Evolutionary conservation across 2,329 filamentous ascomycete species (phyloP).

Genomic region (Aspergillus pseudoglaucus): DNA sequence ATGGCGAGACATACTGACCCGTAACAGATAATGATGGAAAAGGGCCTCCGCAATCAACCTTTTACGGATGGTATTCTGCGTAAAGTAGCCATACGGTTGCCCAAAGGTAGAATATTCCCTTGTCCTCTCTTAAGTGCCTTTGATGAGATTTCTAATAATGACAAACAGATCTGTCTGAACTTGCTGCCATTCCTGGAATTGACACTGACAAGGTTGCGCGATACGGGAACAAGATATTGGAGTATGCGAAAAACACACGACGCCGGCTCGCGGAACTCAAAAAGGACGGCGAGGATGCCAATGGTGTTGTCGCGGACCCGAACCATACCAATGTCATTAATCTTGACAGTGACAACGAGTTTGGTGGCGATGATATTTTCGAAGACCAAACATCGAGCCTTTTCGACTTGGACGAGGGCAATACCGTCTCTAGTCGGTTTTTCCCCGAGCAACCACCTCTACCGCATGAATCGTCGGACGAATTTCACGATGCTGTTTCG

Average conservation of each 20-base stretch:
- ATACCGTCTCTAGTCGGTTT: conserved; percentile 27
- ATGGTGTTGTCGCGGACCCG: conserved; percentile 42
- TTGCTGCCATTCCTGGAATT: conserved; percentile 36
- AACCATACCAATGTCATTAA: conserved; percentile 43
- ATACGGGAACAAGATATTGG: conserved; percentile 39
- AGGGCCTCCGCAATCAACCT: conserved; percentile 39
- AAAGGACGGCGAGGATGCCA: conserved; percentile 40
- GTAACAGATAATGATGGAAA: conserved; percentile 36
- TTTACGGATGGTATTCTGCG: conserved; percentile 42
- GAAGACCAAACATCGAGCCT: conserved; percentile 19
- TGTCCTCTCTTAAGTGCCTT: not conserved
- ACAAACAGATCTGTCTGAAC: conserved; percentile 30
- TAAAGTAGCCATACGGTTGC: conserved; percentile 44
- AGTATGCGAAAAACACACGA: conserved; percentile 34
- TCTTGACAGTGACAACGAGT: conserved; percentile 35
- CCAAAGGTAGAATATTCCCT: conserved; percentile 26
- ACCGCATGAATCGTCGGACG: conserved; percentile 17
- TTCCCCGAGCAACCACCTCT: conserved; percentile 22
- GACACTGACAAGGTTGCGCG: conserved; percentile 40
- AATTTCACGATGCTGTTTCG: conserved; percentile 11
- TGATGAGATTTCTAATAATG: conserved; percentile 7
- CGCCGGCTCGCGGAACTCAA: conserved; percentile 38
- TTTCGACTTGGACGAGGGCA: conserved; percentile 15
- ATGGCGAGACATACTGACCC: not conserved
- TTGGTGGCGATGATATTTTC: conserved; percentile 27